Evolutionary conservation across 2,329 filamentous ascomycete species (phyloP).

Genomic region (Tolypocladium endophyticum): DNA sequence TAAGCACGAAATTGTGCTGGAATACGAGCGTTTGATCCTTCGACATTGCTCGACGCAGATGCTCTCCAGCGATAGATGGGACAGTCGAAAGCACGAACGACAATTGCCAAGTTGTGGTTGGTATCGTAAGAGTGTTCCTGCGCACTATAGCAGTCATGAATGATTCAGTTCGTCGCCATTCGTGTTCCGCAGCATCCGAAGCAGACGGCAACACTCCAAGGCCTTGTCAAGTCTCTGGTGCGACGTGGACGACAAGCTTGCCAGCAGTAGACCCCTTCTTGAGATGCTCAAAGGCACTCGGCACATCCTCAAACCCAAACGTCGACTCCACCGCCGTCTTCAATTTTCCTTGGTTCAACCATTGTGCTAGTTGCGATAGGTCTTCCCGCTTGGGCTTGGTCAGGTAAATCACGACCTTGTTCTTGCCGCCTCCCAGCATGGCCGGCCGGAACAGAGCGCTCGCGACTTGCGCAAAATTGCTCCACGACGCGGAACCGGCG

Average conservation of each 20-base stretch:
- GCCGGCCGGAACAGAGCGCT: slow-evolving; percentile 16
- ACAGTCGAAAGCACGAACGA: background rate
- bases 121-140: background rate
- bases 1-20: no score
- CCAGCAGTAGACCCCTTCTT: slow-evolving; percentile 48
- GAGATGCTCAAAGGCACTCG: slow-evolving; percentile 46
- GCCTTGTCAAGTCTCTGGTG: slow-evolving; percentile 2
- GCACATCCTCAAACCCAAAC: slow-evolving; percentile 45
- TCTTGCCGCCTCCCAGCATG: slow-evolving; percentile 28
- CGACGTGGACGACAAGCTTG: slow-evolving; percentile 40
- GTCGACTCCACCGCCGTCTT: slow-evolving; percentile 43
- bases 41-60: no score
- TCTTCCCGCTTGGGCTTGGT: slow-evolving; percentile 31
- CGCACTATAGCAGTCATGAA: background rate
- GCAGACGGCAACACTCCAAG: background rate
- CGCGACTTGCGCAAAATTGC: slow-evolving; percentile 12
- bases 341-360: slow-evolving; percentile 48
- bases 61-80: no score
- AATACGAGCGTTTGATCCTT: no score
- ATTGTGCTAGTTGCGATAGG: slow-evolving; percentile 37
- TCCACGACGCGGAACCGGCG: slow-evolving; percentile 25
- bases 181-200: background rate
- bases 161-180: background rate
- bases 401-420: slow-evolving; percentile 29
- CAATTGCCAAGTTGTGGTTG: background rate